Evolutionary conservation across 139 green algal genomes (phyloP), one percentile per base, ranked within the genome.

Genomic region (Haematococcus lacustris): DNA sequence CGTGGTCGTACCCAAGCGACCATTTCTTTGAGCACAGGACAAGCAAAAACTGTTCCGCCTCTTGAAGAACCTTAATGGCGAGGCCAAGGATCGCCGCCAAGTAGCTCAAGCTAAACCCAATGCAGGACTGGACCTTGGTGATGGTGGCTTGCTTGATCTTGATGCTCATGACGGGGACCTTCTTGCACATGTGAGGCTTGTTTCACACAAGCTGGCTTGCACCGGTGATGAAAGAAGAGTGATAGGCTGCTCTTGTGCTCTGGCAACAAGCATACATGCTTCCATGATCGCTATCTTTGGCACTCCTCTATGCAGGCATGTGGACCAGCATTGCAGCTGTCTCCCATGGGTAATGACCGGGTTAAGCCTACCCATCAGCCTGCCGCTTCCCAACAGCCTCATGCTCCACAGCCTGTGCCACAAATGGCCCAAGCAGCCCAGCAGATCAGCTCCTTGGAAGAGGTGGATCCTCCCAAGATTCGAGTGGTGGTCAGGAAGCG

Each of bases 401-500:
- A 21, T 41, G 28, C 70, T 37, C 1, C 34, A n/a, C 47, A 34
- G 37, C 17, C 38, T n/a, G n/a, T n/a, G n/a, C n/a, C n/a, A n/a
- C n/a, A n/a, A n/a, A n/a, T n/a, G n/a, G n/a, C n/a, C n/a, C n/a
- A n/a, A n/a, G n/a, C n/a, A n/a, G n/a, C n/a, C n/a, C n/a, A n/a
- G n/a, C n/a, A n/a, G n/a, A n/a, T n/a, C n/a, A n/a, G n/a, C n/a
- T n/a, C n/a, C n/a, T n/a, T n/a, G 37, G 70, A 37, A 39, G 6
- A 3, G 40, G 71, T 39, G 13, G 75, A 88, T 51, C 87, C 85
- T 1, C 82, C 78, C 3, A 91, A 90, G 71, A 97, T 97, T 63
- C 75, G 89, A 1, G 93, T 98, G 0, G 87, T 97, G 3, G 95
- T 99, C 13, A 82, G 95, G 33, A 98, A 98, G 75, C 83, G 95